A percentile compares a stretch with the other conserved stretches of the same genome.
Evolutionary conservation across 371 early-diverging fungal species (phyloP).

Genomic region (Chytridium lagenaria): DNA sequence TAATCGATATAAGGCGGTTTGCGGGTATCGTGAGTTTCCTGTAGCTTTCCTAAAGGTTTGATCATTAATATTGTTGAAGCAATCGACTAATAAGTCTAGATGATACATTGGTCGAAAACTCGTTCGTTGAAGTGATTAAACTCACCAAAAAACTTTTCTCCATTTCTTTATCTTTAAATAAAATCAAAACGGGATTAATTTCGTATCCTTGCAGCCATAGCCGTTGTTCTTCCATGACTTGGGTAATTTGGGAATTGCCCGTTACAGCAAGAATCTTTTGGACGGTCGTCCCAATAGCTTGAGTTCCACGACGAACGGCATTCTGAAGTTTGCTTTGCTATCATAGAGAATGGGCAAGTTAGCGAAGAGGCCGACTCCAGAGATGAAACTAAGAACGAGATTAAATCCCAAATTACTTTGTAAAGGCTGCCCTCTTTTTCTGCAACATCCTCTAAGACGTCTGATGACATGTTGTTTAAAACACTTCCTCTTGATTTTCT

Average conservation of each 20-base stretch:
- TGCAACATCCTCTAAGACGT: too few relatives aligned
- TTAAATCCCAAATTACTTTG: too few relatives aligned
- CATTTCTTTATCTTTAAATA: not conserved
- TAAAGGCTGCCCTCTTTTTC: too few relatives aligned
- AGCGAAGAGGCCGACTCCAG: too few relatives aligned
- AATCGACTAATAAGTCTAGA: too few relatives aligned
- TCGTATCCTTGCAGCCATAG: not conserved
- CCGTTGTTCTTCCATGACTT: not conserved
- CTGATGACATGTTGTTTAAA: too few relatives aligned
- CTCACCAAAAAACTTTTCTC: not conserved
- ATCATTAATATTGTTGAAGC: not conserved
- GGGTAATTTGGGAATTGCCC: not conserved
- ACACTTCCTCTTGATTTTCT: too few relatives aligned
- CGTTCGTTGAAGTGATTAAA: too few relatives aligned
- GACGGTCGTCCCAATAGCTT: not conserved
- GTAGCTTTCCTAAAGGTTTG: not conserved
- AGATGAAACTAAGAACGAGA: too few relatives aligned
- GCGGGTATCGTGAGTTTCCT: not conserved
- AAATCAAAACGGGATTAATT: not conserved
- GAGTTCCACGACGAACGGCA: not conserved
- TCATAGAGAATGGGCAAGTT: too few relatives aligned
- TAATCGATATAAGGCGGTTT: not conserved
- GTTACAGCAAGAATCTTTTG: not conserved
- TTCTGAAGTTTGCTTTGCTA: not conserved
- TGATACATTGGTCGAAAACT: too few relatives aligned